Percentiles rank a stretch among this genome's conserved stretches.
Conservation (phyloP, 2,329 filamentous ascomycete species). For the Xylariaceae sp. region DNA sequence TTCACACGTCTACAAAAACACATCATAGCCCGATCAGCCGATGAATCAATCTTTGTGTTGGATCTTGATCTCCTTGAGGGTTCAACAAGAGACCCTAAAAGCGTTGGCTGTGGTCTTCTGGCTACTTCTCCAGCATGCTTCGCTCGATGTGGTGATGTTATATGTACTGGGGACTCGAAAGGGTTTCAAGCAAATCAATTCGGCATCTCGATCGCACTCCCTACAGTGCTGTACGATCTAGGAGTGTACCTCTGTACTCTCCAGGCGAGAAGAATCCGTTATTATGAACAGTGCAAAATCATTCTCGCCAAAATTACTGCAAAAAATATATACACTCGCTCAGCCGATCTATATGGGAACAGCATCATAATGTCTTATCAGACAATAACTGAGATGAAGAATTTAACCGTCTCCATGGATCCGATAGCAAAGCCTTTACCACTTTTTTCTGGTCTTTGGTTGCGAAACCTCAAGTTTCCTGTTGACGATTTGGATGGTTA, state of each 20-base stretch:
- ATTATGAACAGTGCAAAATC: background rate
- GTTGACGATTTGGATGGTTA: background rate
- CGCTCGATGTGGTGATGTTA: background rate
- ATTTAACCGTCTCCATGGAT: background rate
- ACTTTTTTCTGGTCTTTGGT: background rate
- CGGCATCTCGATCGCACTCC: background rate
- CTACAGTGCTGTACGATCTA: background rate
- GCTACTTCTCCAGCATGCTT: background rate
- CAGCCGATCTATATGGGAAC: background rate
- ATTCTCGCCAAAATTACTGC: background rate
- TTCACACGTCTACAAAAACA: conserved; percentile 5
- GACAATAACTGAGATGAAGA: background rate
- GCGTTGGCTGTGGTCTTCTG: background rate
- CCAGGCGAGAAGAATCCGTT: background rate
- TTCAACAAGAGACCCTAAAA: background rate
- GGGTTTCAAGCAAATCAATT: background rate
- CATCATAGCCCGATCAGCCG: conserved; percentile 2
- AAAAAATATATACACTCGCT: background rate
- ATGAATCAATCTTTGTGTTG: conserved; percentile 1
- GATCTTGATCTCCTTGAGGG: background rate
- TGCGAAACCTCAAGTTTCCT: background rate
- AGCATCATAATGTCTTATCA: background rate
- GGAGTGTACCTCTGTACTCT: background rate
- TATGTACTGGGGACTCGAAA: background rate
- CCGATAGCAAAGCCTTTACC: background rate